Base-by-base conservation (phyloP, 1,139 yeast species). In the Blastobotrys buckinghamii region DNA sequence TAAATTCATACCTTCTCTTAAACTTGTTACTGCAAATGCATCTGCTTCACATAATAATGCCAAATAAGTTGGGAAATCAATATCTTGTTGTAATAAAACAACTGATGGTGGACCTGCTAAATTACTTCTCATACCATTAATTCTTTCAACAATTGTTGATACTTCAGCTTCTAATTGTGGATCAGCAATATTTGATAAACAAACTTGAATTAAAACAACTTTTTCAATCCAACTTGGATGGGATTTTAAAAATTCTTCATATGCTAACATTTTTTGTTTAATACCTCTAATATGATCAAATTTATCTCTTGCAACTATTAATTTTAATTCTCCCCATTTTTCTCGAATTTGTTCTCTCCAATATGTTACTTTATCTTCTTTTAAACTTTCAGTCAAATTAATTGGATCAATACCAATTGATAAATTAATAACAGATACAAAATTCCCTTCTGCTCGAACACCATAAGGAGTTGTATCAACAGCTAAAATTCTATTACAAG, bases 1-100 rank as follows among this genome's bases (percentile, higher is more conserved):
- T 62, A 92, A 73, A 61, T 92, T 92, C 86, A 92, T 85, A 17
- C 98, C 98, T 66, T 94, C 99, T 63, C 98, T 81, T 75, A 92
- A 78, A 1, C 96, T 84, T 4, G 95, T 82, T 2, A 92, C 96
- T 33, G 86, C 81, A 64, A 92, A 92, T 1, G 80, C 74, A 57
- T 86, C 95, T 0, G 97, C 96, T 63, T 89, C 97, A 41, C 82
- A 73, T 49, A 86, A 77, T 49, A 92, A 70, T 0, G 96, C 97
- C 56, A 92, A 68, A 62, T 92, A 92, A 66, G 92, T 97, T 50
- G 82, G 84, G 63, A 87, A 92, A 32, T 82, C 90, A 52, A 92
- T 79, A 59, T 90, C 97, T 63, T 88, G 94, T 58, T 88, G 92
- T 48, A 92, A 71, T 38, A 90, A 75, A 2, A 88, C 89, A 8